These are phyloP conservation scores for Ceriops zippeliana DNA, from an alignment of 345 rosid species.

Conservation along the genomic window DNA sequence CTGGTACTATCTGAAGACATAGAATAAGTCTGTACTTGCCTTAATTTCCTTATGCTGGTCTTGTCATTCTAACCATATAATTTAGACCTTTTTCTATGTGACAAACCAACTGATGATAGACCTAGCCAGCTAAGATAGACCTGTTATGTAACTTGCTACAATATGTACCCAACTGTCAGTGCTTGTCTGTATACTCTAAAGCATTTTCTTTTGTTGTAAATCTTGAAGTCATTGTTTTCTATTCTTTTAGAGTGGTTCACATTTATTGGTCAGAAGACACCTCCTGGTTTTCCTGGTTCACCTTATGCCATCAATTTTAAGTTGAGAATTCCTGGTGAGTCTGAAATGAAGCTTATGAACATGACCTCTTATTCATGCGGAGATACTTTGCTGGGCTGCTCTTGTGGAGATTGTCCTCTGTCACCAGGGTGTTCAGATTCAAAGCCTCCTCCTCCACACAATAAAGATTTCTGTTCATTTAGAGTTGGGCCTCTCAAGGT, in stretches of 20 bases:
- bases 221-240: not conserved
- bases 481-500: slow-evolving; percentile 20
- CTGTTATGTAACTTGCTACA: not conserved
- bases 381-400: slow-evolving; percentile 24
- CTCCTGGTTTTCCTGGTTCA: slow-evolving; percentile 27
- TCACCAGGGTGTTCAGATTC: slow-evolving; percentile 19
- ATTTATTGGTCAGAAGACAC: slow-evolving; percentile 24
- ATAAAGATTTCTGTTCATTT: slow-evolving; percentile 17
- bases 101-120: not conserved
- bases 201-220: not conserved
- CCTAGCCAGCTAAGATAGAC: not conserved
- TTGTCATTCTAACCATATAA: not conserved
- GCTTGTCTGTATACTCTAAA: not conserved
- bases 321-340: slow-evolving; percentile 8
- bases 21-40: not conserved
- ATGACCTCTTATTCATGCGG: slow-evolving; percentile 24
- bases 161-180: not conserved
- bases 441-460: slow-evolving; percentile 26
- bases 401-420: slow-evolving; percentile 31
- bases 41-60: not conserved
- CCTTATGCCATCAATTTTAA: slow-evolving; percentile 26
- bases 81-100: not conserved
- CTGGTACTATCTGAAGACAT: too few species aligned
- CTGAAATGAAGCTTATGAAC: slow-evolving; percentile 24
- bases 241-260: slow-evolving; percentile 21